Conservation (phyloP, 306 rosid species). For the Rosa lucieae region DNA sequence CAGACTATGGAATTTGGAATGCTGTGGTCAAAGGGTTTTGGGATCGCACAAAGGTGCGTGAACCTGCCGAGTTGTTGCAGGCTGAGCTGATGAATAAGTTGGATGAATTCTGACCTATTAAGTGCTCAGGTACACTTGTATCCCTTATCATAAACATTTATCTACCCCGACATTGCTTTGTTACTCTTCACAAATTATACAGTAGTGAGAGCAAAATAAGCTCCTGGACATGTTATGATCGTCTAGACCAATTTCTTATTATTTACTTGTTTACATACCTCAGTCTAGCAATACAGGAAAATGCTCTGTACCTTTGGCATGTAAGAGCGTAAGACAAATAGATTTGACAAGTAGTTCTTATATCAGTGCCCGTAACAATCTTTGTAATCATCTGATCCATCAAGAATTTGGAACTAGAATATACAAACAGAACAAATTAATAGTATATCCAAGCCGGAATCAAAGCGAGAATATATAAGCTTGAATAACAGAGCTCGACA, state of each 20-base stretch:
- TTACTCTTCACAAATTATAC: not conserved
- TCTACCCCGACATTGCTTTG: not conserved
- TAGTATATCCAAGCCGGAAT: not conserved
- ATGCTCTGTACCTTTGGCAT: no score
- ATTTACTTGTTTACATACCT: not conserved
- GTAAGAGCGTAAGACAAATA: not conserved
- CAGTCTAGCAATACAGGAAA: not conserved
- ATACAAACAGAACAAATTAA: not conserved
- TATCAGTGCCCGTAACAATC: not conserved
- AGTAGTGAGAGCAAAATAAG: not conserved
- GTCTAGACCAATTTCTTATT: not conserved
- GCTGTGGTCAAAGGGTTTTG: slow-evolving; percentile 58
- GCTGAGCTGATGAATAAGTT: slow-evolving; percentile 33
- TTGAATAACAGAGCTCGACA: not conserved
- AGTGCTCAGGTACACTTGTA: not conserved
- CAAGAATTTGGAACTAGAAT: not conserved
- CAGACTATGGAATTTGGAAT: slow-evolving; percentile 64
- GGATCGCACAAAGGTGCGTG: slow-evolving; percentile 67
- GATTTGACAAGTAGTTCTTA: not conserved
- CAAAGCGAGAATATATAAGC: slow-evolving; percentile 1
- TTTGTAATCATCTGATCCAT: not conserved
- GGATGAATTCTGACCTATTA: not conserved
- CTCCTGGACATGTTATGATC: not conserved
- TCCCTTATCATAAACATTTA: not conserved
- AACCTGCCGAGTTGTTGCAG: slow-evolving; percentile 56